Evolutionary conservation across 768 basidiomycete genomes (phyloP), one percentile per base, ranked within the genome.

Genomic region (Lentinula sp.): DNA sequence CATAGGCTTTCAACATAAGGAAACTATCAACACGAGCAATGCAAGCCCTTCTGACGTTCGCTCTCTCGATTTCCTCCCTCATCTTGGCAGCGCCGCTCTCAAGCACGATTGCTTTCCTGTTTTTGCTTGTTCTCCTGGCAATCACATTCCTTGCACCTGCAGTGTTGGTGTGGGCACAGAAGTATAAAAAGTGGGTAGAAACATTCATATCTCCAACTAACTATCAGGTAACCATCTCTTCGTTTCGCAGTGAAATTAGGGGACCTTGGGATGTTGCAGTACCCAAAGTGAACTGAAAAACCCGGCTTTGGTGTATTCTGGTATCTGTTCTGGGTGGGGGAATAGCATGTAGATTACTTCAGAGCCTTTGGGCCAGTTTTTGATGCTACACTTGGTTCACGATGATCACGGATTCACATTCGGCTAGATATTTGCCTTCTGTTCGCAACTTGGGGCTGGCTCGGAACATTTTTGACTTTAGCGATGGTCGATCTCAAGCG

Each of bases 201-300:
- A 43, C 21, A 62, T 45, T 63, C 59, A 64, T 62, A 43, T 59
- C n/a, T 21, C 48, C 28, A 57, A 39, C 21, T 34, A 11, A 35
- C n/a, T 59, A 45, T 57, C 16, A 45, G 53, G 54, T 49, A 28
- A 61, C n/a, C n/a, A 57, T 60, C 32, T 59, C 55, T 21, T 61
- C n/a, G 8, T 56, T 60, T 63, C 37, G 66, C n/a, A 94, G 92
- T 71, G 91, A 93, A 74, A 88, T 95, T 70, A 83, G 89, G 62
- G 93, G 93, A 8, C 89, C 91, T 63, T 95, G 93, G 93, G 93
- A 95, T 70, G 89, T 90, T 31, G 92, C 92, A 32, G 81, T 87
- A 65, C 92, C 92, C 35, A 84, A 83, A 73, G 75, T 87, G 50
- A 83, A 84, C 69, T 83, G 31, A 61, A 11, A 5, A 4, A 2